Evolutionary conservation across 2,329 filamentous ascomycete species (phyloP).

Genomic region (Dactylonectria estremocensis): DNA sequence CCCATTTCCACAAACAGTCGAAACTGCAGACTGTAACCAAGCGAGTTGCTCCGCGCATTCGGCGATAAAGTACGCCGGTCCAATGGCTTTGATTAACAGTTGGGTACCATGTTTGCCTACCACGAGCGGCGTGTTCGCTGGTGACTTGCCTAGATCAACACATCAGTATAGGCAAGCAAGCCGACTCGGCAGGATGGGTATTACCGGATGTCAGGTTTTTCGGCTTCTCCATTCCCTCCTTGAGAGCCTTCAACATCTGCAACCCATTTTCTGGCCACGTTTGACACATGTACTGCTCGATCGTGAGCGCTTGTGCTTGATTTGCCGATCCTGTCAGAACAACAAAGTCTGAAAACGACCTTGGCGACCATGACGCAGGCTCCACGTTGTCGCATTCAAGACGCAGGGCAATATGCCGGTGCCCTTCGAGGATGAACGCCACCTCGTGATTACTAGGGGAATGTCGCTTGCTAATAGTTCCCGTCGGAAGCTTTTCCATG

Average conservation of each 20-base stretch:
- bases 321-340: neutral
- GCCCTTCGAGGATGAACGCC: neutral
- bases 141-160: neutral
- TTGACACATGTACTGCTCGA: neutral
- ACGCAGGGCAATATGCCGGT: neutral
- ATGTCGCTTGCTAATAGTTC: neutral
- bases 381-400: neutral
- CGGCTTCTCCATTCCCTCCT: neutral
- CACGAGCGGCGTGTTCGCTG: neutral
- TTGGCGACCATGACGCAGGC: neutral
- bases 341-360: neutral
- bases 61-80: neutral
- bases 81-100: neutral
- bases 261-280: neutral
- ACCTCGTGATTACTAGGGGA: neutral
- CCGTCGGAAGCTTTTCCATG: neutral
- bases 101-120: neutral
- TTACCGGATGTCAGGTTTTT: neutral
- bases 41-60: neutral
- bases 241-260: neutral
- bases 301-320: neutral
- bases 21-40: neutral
- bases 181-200: neutral
- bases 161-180: neutral
- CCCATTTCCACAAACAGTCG: neutral